phyloP scores from a whole-genome alignment of 164 flowering plant genomes.

The Vitis labrusca region DNA sequence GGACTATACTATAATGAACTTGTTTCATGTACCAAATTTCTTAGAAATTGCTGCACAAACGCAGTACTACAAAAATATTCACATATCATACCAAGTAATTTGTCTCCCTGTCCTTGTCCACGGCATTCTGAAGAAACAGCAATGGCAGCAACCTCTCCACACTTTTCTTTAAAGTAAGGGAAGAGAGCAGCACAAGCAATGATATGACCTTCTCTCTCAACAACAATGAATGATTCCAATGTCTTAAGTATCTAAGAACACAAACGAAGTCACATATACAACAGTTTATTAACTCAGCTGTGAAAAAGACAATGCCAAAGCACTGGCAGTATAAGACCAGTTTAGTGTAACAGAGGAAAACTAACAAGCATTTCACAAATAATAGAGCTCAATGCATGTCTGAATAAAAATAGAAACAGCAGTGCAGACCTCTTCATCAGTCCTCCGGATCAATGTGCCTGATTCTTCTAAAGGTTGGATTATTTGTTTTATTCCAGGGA shows the following conservation, averaged over 20 bases:
- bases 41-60: too few species aligned
- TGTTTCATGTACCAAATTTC: too few species aligned
- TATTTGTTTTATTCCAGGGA: conserved; percentile 68
- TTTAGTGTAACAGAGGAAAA: neutral
- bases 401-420: neutral
- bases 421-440: conserved; percentile 68
- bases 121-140: conserved; percentile 97
- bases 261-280: conserved; percentile 1
- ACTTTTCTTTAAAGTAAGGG: conserved; percentile 74
- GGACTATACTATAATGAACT: too few species aligned
- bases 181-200: conserved; percentile 97
- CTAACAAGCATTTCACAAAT: neutral
- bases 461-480: conserved; percentile 79
- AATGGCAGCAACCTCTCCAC: conserved; percentile 94
- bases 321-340: neutral
- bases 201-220: conserved; percentile 94
- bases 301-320: conserved; percentile 1
- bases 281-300: conserved; percentile 3
- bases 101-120: conserved; percentile 98
- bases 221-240: conserved; percentile 71
- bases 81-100: conserved; percentile 74
- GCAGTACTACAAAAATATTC: neutral
- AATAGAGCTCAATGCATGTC: neutral
- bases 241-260: conserved; percentile 57
- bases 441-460: conserved; percentile 74